These are phyloP conservation scores for Rhodotorula babjevae DNA, from an alignment of 768 basidiomycete species.

Conservation along the genomic window DNA sequence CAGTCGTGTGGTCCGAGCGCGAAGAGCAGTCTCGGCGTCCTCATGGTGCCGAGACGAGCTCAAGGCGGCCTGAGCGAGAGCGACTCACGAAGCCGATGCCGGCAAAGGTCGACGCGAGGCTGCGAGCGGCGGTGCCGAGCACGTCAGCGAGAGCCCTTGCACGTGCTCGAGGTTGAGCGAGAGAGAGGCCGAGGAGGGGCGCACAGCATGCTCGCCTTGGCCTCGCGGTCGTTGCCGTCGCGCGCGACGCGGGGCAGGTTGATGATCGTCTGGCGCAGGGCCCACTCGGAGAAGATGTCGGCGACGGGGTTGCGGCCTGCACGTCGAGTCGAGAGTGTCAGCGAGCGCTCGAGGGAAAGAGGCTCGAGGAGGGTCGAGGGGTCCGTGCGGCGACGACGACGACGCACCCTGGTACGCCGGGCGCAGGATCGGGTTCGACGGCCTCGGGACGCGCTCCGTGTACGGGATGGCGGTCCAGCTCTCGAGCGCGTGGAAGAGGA, in stretches of 20 bases:
- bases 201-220: conserved; percentile 76
- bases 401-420: conserved; percentile 73
- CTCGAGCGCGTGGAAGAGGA: conserved; percentile 83
- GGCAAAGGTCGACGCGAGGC: conserved; percentile 85
- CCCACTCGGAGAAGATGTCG: conserved; percentile 91
- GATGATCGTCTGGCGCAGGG: conserved; percentile 78
- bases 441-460: conserved; percentile 80
- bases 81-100: conserved; percentile 44
- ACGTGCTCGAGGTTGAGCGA: too few relatives aligned
- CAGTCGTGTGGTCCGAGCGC: too few relatives aligned
- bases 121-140: too few relatives aligned
- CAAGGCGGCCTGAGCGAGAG: neutral
- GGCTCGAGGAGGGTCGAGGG: neutral
- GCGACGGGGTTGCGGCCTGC: conserved; percentile 55
- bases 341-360: neutral
- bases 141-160: too few relatives aligned
- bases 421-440: conserved; percentile 78
- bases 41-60: too few relatives aligned
- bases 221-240: conserved; percentile 71
- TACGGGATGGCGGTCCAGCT: conserved; percentile 94
- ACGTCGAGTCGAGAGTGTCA: neutral
- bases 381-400: neutral
- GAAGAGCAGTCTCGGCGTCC: neutral
- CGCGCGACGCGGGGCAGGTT: conserved; percentile 78
- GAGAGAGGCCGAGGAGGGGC: neutral